Evolutionary conservation across 2,329 filamentous ascomycete species (phyloP).

Genomic region (Aureobasidium sp.): DNA sequence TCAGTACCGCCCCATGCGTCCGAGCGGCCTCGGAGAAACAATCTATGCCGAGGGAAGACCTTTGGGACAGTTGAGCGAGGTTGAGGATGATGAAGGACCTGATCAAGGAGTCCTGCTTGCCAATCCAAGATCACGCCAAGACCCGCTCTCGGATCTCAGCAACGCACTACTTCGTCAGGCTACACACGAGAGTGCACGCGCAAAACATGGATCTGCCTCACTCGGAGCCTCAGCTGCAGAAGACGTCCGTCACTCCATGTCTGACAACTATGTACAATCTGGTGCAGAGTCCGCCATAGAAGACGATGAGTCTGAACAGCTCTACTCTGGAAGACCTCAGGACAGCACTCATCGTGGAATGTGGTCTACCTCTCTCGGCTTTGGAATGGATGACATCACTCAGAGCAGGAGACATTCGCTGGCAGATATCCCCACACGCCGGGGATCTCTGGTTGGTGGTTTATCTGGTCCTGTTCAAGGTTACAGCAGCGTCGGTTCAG

Average conservation of each 20-base stretch:
- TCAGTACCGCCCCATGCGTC: conserved; percentile 15
- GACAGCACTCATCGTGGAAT: conserved; percentile 26
- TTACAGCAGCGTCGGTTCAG: neutral
- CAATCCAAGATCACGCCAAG: neutral
- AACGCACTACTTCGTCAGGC: conserved; percentile 28
- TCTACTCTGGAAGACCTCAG: conserved; percentile 29
- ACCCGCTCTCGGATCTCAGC: conserved; percentile 10
- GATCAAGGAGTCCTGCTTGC: conserved; percentile 40
- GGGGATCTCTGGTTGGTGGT: conserved; percentile 26
- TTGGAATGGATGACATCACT: conserved; percentile 47
- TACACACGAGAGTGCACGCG: conserved; percentile 28
- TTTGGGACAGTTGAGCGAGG: conserved; percentile 62
- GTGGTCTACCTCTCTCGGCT: conserved; percentile 12
- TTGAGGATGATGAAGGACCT: conserved; percentile 57
- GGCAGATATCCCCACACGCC: conserved; percentile 38
- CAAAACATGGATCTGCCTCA: conserved; percentile 3
- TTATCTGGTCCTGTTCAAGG: neutral
- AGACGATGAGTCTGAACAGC: conserved; percentile 5
- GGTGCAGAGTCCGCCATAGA: conserved; percentile 7
- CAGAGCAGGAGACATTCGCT: conserved; percentile 77
- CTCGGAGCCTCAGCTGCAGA: neutral
- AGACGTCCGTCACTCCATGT: neutral
- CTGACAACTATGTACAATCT: neutral
- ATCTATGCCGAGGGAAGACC: conserved; percentile 26
- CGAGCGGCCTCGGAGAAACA: conserved; percentile 21